A percentile compares a stretch with the other conserved stretches of the same genome.
phyloP scores from a whole-genome alignment of 2,329 filamentous ascomycete species.

The Escovopsis sp. region DNA sequence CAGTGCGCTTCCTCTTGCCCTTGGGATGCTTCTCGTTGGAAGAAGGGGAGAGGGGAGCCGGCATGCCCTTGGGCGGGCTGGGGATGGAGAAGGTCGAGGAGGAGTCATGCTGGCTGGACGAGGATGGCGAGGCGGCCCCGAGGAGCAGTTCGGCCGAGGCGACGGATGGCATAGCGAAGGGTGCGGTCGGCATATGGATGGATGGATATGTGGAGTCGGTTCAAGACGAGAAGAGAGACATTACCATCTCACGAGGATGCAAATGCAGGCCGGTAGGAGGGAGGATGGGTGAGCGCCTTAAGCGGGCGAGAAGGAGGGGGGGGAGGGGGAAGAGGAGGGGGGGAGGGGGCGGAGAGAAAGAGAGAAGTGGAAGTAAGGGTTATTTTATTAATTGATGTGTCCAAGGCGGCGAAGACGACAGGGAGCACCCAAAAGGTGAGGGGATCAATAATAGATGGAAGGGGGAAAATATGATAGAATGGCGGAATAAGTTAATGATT shows the following conservation, averaged over 20 bases:
- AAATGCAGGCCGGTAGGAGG: neutral
- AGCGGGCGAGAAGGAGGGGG: neutral
- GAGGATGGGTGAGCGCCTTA: neutral
- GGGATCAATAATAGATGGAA: no score
- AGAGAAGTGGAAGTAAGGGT: no score
- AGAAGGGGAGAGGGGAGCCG: constrained; percentile 10
- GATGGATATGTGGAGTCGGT: constrained; percentile 8
- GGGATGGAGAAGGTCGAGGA: constrained; percentile 7
- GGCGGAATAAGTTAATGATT: no score
- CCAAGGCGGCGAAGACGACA: no score
- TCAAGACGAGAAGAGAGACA: constrained; percentile 4
- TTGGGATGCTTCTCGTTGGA: constrained; percentile 35
- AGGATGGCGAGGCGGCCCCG: constrained; percentile 8
- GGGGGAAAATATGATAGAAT: no score
- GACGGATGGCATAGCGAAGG: constrained; percentile 10
- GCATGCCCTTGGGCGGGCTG: constrained; percentile 3
- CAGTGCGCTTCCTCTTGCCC: constrained; percentile 48
- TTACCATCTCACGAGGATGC: constrained; percentile 1
- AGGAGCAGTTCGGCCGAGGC: constrained; percentile 12
- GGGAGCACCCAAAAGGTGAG: no score
- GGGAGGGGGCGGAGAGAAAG: no score
- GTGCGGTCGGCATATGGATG: constrained; percentile 13
- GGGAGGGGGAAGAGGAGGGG: constrained; percentile 4
- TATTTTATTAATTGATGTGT: no score
- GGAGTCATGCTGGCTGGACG: constrained; percentile 12